These are phyloP conservation scores for Stephanodiscus triporus DNA, from an alignment of 108 stramenopile genomes.

Conservation along the genomic window DNA sequence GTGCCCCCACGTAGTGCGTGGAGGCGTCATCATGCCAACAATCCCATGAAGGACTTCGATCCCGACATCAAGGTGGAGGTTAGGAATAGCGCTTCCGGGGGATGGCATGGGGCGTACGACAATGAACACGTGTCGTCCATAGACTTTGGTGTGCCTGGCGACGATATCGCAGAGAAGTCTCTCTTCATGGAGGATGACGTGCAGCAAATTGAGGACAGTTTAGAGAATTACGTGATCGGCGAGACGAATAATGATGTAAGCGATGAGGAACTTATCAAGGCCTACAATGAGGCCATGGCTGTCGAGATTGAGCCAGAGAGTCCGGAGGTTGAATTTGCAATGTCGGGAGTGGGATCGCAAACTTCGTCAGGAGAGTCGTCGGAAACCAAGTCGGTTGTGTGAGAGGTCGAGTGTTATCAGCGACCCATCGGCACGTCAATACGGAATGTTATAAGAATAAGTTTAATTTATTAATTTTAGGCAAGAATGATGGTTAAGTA, in stretches of 20 bases:
- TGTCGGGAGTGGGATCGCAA: slow-evolving; percentile 17
- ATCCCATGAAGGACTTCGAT: slow-evolving; percentile 5
- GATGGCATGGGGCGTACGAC: slow-evolving; percentile 43
- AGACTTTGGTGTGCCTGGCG: slow-evolving; percentile 36
- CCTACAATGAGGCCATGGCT: slow-evolving; percentile 51
- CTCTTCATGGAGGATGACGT: slow-evolving; percentile 54
- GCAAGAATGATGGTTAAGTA: too few relatives aligned
- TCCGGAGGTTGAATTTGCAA: slow-evolving; percentile 28
- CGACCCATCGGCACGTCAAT: too few relatives aligned
- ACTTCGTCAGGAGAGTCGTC: background rate
- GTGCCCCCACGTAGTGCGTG: slow-evolving; percentile 21
- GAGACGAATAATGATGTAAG: slow-evolving; percentile 40
- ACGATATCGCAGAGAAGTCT: slow-evolving; percentile 39
- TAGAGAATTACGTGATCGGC: slow-evolving; percentile 36
- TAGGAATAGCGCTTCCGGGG: slow-evolving; percentile 37
- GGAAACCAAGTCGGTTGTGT: too few relatives aligned
- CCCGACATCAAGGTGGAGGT: slow-evolving; percentile 40
- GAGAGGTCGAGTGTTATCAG: too few relatives aligned
- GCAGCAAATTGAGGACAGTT: slow-evolving; percentile 46
- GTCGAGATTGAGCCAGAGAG: slow-evolving; percentile 32
- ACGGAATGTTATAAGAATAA: too few relatives aligned
- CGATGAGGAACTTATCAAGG: slow-evolving; percentile 50
- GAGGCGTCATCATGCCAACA: slow-evolving; percentile 6
- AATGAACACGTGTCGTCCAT: slow-evolving; percentile 35
- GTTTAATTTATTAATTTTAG: too few relatives aligned